phyloP scores from a whole-genome alignment of 441 rosid genomes.

The Erysimum cheiri region DNA sequence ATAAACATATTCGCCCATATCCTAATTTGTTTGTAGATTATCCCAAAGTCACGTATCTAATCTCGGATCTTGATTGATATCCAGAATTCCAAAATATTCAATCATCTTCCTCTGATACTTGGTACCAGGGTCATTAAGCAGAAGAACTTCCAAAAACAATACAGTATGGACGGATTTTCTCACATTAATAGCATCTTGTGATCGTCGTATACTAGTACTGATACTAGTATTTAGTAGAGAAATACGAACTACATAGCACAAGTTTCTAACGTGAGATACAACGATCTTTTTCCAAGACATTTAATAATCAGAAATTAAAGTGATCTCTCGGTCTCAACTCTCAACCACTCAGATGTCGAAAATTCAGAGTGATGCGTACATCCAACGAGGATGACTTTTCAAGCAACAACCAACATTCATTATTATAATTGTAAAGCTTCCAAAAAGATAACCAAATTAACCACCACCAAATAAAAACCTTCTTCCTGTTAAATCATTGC shows the following conservation, averaged over 20 bases:
- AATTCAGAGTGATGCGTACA: conserved; percentile 29
- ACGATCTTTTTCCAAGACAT: not conserved
- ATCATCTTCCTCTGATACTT: not conserved
- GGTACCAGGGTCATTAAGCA: not conserved
- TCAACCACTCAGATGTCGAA: conserved; percentile 28
- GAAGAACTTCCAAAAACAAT: not conserved
- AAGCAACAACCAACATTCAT: conserved; percentile 22
- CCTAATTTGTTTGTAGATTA: not conserved
- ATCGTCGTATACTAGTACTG: not conserved
- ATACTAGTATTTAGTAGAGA: not conserved
- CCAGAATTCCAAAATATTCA: not conserved
- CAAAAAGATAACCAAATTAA: conserved; percentile 28
- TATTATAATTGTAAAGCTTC: not conserved
- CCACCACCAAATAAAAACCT: conserved; percentile 19
- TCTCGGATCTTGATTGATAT: no score
- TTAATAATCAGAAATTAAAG: not conserved
- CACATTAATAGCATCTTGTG: no score
- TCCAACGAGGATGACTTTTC: conserved; percentile 22
- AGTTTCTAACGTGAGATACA: not conserved
- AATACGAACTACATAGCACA: not conserved
- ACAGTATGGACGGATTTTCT: no score
- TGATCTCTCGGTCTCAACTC: conserved; percentile 26
- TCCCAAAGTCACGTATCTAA: not conserved
- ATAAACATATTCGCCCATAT: not conserved
- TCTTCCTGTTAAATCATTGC: conserved; percentile 1